These are phyloP conservation scores for Coprinopsis marcescibilis DNA, from an alignment of 768 basidiomycete genomes.

Conservation along the genomic window DNA sequence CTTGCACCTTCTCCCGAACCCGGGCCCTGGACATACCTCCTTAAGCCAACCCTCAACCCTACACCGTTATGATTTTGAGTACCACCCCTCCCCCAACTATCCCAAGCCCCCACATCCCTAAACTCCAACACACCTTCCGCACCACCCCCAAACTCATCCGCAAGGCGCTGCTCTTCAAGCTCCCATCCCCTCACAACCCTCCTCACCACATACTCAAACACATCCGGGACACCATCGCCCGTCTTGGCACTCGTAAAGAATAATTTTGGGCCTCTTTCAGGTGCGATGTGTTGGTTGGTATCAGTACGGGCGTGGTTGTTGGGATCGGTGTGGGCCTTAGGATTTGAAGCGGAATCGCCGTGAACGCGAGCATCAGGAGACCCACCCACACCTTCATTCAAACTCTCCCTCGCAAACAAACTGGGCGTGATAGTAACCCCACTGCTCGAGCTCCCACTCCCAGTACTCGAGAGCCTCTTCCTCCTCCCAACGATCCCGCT, in stretches of 20 bases:
- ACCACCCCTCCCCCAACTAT: no score
- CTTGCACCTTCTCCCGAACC: no score
- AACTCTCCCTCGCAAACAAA: slow-evolving; percentile 46
- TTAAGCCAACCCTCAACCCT: no score
- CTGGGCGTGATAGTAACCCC: slow-evolving; percentile 57
- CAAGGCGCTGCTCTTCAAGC: slow-evolving; percentile 51
- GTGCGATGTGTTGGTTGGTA: slow-evolving; percentile 12
- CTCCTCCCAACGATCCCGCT: no score
- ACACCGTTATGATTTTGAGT: no score
- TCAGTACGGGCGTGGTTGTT: neutral
- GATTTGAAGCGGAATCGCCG: neutral
- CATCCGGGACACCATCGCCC: slow-evolving; percentile 61
- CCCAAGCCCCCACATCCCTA: neutral
- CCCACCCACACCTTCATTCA: neutral
- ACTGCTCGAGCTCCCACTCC: slow-evolving; percentile 41
- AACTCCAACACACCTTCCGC: neutral
- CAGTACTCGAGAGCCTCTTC: slow-evolving; percentile 16
- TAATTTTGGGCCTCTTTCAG: slow-evolving; percentile 53
- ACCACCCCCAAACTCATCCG: no score
- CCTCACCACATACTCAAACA: slow-evolving; percentile 71
- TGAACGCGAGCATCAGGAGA: no score
- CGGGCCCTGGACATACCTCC: no score
- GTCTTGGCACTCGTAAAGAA: slow-evolving; percentile 80
- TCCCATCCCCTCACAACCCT: slow-evolving; percentile 62
- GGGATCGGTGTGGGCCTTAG: neutral